Conservation (phyloP, 2,329 filamentous ascomycete species). For the Monilinia polystroma region DNA sequence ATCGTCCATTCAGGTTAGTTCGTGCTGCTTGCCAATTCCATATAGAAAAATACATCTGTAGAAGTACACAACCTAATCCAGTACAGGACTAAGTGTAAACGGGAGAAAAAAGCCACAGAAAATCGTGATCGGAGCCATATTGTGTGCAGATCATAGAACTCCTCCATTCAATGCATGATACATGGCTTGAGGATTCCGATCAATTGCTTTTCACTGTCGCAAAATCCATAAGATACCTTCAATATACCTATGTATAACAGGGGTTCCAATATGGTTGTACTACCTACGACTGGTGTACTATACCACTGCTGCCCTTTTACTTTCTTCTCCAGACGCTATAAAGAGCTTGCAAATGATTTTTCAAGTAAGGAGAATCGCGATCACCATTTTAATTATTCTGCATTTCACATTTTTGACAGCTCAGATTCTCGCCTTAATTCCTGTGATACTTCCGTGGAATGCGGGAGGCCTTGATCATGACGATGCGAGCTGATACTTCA, state of each 20-base stretch:
- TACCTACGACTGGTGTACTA: not conserved
- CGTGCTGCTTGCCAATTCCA: not conserved
- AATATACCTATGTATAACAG: not conserved
- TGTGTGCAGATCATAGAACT: no score
- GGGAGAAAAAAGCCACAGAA: not conserved
- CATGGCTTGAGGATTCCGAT: constrained; percentile 2
- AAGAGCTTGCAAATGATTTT: not conserved
- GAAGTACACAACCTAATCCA: not conserved
- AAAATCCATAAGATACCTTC: not conserved
- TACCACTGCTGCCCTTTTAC: constrained; percentile 2
- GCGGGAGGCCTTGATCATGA: not conserved
- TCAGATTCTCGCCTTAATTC: constrained; percentile 14
- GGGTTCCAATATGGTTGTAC: not conserved
- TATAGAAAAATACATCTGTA: not conserved
- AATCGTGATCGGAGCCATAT: not conserved
- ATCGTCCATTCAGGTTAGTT: not conserved
- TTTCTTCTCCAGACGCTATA: not conserved
- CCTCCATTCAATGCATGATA: not conserved
- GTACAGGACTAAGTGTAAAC: not conserved
- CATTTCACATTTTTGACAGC: constrained; percentile 1
- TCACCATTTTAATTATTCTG: not conserved
- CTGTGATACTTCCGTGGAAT: not conserved
- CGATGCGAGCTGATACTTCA: constrained; percentile 3
- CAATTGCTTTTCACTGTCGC: not conserved
- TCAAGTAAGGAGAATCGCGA: not conserved